Conservation (phyloP, 805 yeast genomes). For the Hemisphaericaspora nanyangensis region DNA sequence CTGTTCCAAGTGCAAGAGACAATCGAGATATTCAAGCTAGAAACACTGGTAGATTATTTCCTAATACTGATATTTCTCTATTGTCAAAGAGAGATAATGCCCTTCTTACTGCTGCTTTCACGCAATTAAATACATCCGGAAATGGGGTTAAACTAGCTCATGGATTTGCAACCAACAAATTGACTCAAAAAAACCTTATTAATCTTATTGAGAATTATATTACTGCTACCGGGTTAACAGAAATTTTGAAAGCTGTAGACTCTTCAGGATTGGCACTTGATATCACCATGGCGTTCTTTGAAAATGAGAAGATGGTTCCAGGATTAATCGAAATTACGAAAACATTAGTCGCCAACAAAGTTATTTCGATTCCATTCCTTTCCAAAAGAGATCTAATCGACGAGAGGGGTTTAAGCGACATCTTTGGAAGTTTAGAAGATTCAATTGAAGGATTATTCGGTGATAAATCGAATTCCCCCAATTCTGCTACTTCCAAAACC, state of each 20-base stretch:
- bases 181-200: slow-evolving; percentile 6
- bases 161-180: slow-evolving; percentile 7
- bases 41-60: no score
- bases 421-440: slow-evolving; percentile 5
- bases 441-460: neutral
- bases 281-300: slow-evolving; percentile 10
- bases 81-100: slow-evolving; percentile 6
- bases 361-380: slow-evolving; percentile 1
- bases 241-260: slow-evolving; percentile 9
- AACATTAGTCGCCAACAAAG: slow-evolving; percentile 8
- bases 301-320: slow-evolving; percentile 6
- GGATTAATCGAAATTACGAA: slow-evolving; percentile 7
- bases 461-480: neutral
- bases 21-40: no score
- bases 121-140: slow-evolving; percentile 11
- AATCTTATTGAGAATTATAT: slow-evolving; percentile 8
- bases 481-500: neutral
- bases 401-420: slow-evolving; percentile 4
- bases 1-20: no score
- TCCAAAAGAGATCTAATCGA: slow-evolving; percentile 10
- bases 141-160: slow-evolving; percentile 9
- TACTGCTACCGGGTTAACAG: slow-evolving; percentile 6
- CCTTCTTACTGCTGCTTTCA: slow-evolving; percentile 10
- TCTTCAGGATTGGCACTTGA: slow-evolving; percentile 11
- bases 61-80: no score